phyloP scores from a whole-genome alignment of 805 yeast species.

The Candida arabinofermentans region DNA sequence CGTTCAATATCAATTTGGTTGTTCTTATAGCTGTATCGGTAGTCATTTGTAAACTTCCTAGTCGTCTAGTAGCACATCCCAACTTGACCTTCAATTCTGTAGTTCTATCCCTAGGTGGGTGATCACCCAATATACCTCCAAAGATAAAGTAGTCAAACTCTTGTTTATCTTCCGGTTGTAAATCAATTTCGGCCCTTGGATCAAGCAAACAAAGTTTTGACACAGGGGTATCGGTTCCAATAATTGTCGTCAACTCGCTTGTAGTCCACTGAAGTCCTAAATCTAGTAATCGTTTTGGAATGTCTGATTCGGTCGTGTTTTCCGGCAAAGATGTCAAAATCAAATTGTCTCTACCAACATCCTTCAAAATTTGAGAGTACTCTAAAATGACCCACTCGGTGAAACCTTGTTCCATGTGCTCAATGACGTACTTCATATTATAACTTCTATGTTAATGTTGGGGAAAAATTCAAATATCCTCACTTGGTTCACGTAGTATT shows the following conservation, averaged over 20 bases:
- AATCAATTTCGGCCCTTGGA: constrained; percentile 76
- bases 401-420: constrained; percentile 96
- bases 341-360: constrained; percentile 75
- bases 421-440: constrained; percentile 94
- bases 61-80: constrained; percentile 82
- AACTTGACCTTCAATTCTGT: constrained; percentile 77
- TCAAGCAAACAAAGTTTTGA: constrained; percentile 77
- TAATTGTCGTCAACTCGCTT: constrained; percentile 56
- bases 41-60: constrained; percentile 91
- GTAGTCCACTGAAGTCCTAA: constrained; percentile 81
- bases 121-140: constrained; percentile 95
- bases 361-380: constrained; percentile 75
- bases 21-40: constrained; percentile 97
- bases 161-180: constrained; percentile 62
- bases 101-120: constrained; percentile 90
- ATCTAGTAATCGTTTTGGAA: constrained; percentile 56
- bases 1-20: constrained; percentile 73
- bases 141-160: constrained; percentile 85
- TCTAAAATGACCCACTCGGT: constrained; percentile 94
- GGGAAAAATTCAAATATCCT: no score
- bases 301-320: constrained; percentile 53
- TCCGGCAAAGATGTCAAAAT: constrained; percentile 72
- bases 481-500: no score
- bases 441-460: no score
- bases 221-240: constrained; percentile 38